Percentiles rank a stretch among this genome's conserved stretches.
These are phyloP conservation scores for Brassica balearica DNA, from an alignment of 441 rosid genomes.

Conservation along the genomic window DNA sequence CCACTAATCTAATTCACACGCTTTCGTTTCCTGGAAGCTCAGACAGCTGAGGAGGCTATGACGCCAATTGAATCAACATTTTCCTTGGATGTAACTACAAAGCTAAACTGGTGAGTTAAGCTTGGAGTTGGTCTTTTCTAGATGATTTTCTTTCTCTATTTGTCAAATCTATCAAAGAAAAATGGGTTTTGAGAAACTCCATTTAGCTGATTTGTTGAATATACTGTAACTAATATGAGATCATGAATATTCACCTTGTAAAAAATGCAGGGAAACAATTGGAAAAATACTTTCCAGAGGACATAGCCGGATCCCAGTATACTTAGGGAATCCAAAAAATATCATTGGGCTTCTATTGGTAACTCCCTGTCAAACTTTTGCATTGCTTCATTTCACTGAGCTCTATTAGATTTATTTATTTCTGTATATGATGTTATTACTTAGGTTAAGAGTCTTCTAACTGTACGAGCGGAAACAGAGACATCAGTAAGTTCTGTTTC, in stretches of 20 bases:
- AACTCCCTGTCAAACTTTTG: conserved; percentile 19
- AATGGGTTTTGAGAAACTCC: background rate
- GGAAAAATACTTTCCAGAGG: conserved; percentile 79
- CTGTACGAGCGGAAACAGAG: conserved; percentile 74
- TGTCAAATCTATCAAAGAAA: background rate
- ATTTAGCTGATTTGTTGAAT: background rate
- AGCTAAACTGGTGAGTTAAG: conserved; percentile 70
- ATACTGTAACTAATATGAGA: background rate
- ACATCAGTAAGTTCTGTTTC: conserved; percentile 78
- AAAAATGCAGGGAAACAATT: conserved; percentile 63
- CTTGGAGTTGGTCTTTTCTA: conserved; percentile 9
- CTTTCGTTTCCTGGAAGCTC: conserved; percentile 35
- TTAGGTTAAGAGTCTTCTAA: conserved; percentile 74
- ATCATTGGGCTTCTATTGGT: conserved; percentile 81
- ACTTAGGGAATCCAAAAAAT: conserved; percentile 67
- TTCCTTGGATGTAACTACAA: conserved; percentile 72
- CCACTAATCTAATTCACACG: conserved; percentile 2
- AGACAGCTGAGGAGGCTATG: conserved; percentile 87
- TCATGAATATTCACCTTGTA: background rate
- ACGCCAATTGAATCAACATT: conserved; percentile 82
- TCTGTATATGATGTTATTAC: conserved; percentile 27
- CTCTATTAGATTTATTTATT: background rate
- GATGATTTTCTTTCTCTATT: background rate
- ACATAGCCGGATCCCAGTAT: conserved; percentile 81
- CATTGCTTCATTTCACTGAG: conserved; percentile 27